A percentile compares a stretch with the other conserved stretches of the same genome.
Evolutionary conservation across 768 basidiomycete genomes (phyloP).

Genomic region (Rhizopogon salebrosus): DNA sequence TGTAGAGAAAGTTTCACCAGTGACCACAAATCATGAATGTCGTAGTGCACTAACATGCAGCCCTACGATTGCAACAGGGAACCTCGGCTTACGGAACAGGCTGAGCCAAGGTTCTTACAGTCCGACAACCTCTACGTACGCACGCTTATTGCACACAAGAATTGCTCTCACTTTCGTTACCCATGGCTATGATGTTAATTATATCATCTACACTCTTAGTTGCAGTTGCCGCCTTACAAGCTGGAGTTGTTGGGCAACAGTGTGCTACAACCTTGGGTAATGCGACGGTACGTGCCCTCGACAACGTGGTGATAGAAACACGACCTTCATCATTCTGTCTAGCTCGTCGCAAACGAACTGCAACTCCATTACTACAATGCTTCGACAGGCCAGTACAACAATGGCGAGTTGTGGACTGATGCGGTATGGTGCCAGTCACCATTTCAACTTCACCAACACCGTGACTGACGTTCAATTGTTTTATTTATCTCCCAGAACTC

Average conservation of each 20-base stretch:
- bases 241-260: slow-evolving; percentile 2
- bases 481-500: slow-evolving; percentile 39
- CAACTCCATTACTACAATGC: slow-evolving; percentile 36
- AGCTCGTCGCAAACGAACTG: slow-evolving; percentile 23
- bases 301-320: background rate
- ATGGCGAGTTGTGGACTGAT: slow-evolving; percentile 53
- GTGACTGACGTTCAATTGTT: background rate
- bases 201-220: background rate
- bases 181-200: background rate
- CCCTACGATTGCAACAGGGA: too few relatives aligned
- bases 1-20: background rate
- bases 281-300: slow-evolving; percentile 11
- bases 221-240: background rate
- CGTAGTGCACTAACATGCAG: background rate
- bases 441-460: background rate
- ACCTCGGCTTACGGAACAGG: too few relatives aligned
- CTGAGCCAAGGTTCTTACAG: too few relatives aligned
- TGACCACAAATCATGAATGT: background rate
- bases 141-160: background rate
- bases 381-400: slow-evolving; percentile 37
- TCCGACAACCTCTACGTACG: background rate
- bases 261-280: slow-evolving; percentile 5
- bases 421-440: slow-evolving; percentile 30
- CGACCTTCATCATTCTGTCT: background rate
- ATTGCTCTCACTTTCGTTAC: background rate